Percentiles rank a stretch among this genome's conserved stretches.
Evolutionary conservation across 2,329 filamentous ascomycete species (phyloP).

Genomic region (Calonectria henricotiae): DNA sequence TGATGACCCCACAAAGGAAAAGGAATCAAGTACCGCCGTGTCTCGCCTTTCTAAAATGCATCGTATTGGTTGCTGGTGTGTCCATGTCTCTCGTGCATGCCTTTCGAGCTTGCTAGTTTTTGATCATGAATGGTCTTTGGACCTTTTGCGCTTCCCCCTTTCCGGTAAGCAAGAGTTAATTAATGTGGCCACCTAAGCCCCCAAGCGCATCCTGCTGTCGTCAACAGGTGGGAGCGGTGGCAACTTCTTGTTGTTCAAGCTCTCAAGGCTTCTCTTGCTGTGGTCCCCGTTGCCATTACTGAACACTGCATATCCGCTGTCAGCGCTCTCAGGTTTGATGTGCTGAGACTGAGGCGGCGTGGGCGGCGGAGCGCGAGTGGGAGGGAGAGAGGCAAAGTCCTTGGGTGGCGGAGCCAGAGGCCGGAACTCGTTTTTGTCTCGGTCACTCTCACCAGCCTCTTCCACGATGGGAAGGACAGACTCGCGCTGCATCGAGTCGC

Average conservation of each 20-base stretch:
- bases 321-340: constrained; percentile 65
- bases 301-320: constrained; percentile 65
- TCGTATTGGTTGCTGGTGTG: constrained; percentile 48
- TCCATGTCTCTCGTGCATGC: constrained; percentile 50
- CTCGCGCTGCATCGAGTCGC: constrained; percentile 73
- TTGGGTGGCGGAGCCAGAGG: constrained; percentile 63
- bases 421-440: constrained; percentile 60
- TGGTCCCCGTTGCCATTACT: constrained; percentile 54
- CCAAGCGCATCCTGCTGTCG: constrained; percentile 53
- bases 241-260: constrained; percentile 74
- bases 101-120: constrained; percentile 46
- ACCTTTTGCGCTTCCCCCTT: constrained; percentile 38
- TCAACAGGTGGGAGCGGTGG: constrained; percentile 68
- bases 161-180: constrained; percentile 45
- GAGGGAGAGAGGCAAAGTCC: constrained; percentile 58
- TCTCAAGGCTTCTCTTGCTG: constrained; percentile 68
- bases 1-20: constrained; percentile 41
- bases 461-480: constrained; percentile 85
- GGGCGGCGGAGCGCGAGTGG: constrained; percentile 62
- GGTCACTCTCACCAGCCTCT: constrained; percentile 81
- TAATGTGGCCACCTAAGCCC: constrained; percentile 54
- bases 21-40: constrained; percentile 45
- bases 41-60: constrained; percentile 53
- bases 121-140: constrained; percentile 47
- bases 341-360: constrained; percentile 56